Evolutionary conservation across 139 green algal species (phyloP), one percentile per base, ranked within the genome.

Genomic region (Pleodorina starrii): DNA sequence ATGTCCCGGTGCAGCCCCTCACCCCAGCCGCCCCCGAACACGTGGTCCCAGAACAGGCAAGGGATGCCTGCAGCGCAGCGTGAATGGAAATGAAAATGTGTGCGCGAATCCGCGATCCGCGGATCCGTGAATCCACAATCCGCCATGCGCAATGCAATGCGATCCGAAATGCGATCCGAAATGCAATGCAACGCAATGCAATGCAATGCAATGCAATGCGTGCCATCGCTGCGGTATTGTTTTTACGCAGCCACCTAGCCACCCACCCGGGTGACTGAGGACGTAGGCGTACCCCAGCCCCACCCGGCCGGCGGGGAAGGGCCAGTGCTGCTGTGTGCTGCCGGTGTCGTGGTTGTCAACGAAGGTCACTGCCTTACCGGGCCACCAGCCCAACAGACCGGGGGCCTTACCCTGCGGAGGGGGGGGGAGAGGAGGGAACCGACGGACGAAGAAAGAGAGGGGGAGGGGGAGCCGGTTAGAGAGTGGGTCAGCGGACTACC

Each of bases 201-300:
- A 60, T 17, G 14, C 51, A 27, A 60, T 14, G 14, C 51, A 60
- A 27, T 14, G 51, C 51, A 60, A 60, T 17, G 14, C 51, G 14
- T 60, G 51, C 51, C 51, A 60, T n/a, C n/a, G n/a, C n/a, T n/a
- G n/a, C n/a, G n/a, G n/a, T n/a, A n/a, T n/a, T n/a, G n/a, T n/a
- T n/a, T n/a, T n/a, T n/a, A 57, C 48, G 12, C 48, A 10, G 48
- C 59, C 59, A n/a, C 21, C 27, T 35, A 3, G 0, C 19, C 60
- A 60, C 63, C 80, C 95, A 87, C 97, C 97, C 0, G 97, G 97
- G 92, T 99, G 97, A 21, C 97, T 99, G 35, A 99, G 91, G 44
- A 99, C 96, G 94, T 99, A 99, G 27, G 96, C 96, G 73, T 99
- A 99, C 29, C 97, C 97, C 51, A 93, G 29, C 17, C 87, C 87